Evolutionary conservation across 495 filamentous ascomycete genomes (phyloP).

Genomic region (Aspergillus cristatus): DNA sequence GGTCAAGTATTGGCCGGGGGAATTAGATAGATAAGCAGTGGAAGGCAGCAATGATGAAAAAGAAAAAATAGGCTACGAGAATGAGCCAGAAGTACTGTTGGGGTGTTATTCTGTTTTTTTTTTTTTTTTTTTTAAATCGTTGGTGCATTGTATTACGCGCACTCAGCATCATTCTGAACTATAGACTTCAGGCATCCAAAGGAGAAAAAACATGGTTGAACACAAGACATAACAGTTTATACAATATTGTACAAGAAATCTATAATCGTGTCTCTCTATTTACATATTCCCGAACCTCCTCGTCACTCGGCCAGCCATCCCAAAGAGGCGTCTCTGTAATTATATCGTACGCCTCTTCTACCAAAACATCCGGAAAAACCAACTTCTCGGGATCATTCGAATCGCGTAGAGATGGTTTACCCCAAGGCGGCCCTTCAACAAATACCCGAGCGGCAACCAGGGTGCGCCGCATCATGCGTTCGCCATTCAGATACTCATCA

Average conservation of each 20-base stretch:
- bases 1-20: too few species aligned
- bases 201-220: too few species aligned
- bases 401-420: neutral
- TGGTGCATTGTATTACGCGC: too few species aligned
- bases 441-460: slow-evolving; percentile 45
- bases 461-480: slow-evolving; percentile 34
- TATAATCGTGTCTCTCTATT: slow-evolving; percentile 1
- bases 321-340: slow-evolving; percentile 36
- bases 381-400: slow-evolving; percentile 2
- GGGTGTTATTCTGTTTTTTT: too few species aligned
- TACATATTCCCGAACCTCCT: slow-evolving; percentile 41
- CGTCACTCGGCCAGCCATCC: slow-evolving; percentile 45
- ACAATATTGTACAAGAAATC: slow-evolving; percentile 16
- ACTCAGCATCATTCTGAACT: too few species aligned
- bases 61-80: too few species aligned
- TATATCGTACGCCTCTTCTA: slow-evolving; percentile 33
- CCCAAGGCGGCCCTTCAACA: slow-evolving; percentile 31
- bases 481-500: slow-evolving; percentile 34
- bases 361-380: slow-evolving; percentile 15
- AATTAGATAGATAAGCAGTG: too few species aligned
- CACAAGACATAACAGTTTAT: too few species aligned
- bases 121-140: too few species aligned
- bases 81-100: too few species aligned
- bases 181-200: too few species aligned
- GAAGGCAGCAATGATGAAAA: too few species aligned